These are phyloP conservation scores for Candida insectorum DNA, from an alignment of 805 yeast species.

Conservation along the genomic window DNA sequence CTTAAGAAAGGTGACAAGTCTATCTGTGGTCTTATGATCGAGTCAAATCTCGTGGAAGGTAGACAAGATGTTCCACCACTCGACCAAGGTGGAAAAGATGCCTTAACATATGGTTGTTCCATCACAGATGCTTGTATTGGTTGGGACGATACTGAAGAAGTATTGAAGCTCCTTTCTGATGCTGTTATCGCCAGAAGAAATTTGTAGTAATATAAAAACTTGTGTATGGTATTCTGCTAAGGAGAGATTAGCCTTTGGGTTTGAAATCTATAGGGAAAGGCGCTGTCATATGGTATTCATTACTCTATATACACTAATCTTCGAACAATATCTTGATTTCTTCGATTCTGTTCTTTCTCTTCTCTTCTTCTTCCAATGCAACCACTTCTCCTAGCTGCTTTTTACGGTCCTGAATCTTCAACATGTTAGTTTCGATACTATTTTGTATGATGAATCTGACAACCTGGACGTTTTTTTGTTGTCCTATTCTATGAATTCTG, in stretches of 20 bases:
- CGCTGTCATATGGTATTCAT: too few relatives aligned
- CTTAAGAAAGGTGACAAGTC: slow-evolving; percentile 73
- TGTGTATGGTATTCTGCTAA: too few relatives aligned
- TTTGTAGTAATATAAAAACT: slow-evolving; percentile 7
- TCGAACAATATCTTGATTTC: slow-evolving; percentile 69
- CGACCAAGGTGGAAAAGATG: slow-evolving; percentile 44
- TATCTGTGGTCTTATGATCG: slow-evolving; percentile 94
- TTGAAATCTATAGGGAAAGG: too few relatives aligned
- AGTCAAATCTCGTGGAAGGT: slow-evolving; percentile 88
- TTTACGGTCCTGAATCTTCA: slow-evolving; percentile 82
- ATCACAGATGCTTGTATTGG: slow-evolving; percentile 96
- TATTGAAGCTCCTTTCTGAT: slow-evolving; percentile 72
- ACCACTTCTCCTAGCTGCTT: slow-evolving; percentile 77
- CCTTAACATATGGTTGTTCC: slow-evolving; percentile 87
- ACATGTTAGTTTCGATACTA: slow-evolving; percentile 85
- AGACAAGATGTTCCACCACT: slow-evolving; percentile 72
- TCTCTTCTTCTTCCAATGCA: slow-evolving; percentile 71
- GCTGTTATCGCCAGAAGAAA: slow-evolving; percentile 84
- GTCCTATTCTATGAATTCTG: slow-evolving; percentile 89
- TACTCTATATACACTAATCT: too few relatives aligned
- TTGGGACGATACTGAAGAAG: slow-evolving; percentile 83
- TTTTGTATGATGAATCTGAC: slow-evolving; percentile 76
- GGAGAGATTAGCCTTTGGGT: too few relatives aligned
- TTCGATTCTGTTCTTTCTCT: slow-evolving; percentile 64
- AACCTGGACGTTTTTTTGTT: slow-evolving; percentile 65